Base-by-base conservation (phyloP, 345 rosid genomes). In the Populus pruinosa region DNA sequence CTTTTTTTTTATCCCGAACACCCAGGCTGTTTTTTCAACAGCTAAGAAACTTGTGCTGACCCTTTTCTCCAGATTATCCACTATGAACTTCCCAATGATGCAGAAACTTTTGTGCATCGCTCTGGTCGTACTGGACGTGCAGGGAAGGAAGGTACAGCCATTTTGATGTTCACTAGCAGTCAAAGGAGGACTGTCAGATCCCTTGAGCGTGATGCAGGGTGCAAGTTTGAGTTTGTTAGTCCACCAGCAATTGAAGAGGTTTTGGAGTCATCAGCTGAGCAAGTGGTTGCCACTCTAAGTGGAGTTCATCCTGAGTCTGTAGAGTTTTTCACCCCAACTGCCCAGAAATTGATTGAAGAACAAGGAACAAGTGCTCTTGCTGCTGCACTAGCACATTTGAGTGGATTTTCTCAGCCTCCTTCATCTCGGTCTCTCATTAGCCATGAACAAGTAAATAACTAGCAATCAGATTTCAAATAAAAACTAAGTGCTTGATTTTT, bases 101-200 rank as follows among this genome's bases (percentile, higher is more conserved):
- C 98, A 20, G 99, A 96, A 85, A 91, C 98, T 44, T 96, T 96
- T 89, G 98, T 95, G 83, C 99, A 93, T 80, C 97, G 99, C 72
- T 96, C 99, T 79, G 99, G 98, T 35, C 98, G 98, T 82, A 96
- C 99, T 69, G 99, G 99, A 61, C 98, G 97, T 53, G 99, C 98
- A 18, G 99, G 99, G 77, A 96, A 96, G 86, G 92, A 89, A 90
- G 99, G 99, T 78, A 86, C 90, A 83, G 94, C 98, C 63, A 84
- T 96, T 85, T 85, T 96, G 78, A 89, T 96, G 99, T 90, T 79
- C 80, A 88, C 91, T 21, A 87, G 81, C 78, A 92, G 86, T 87
- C 99, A 96, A 85, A 91, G 91, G 87, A 91, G 96, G 79, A 93
- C 96, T 29, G 93, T 96, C 64, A 86, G 90, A 81, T 87, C 94